Conservation (phyloP, 371 early-diverging fungal genomes). For the Apophysomyces elegans region DNA sequence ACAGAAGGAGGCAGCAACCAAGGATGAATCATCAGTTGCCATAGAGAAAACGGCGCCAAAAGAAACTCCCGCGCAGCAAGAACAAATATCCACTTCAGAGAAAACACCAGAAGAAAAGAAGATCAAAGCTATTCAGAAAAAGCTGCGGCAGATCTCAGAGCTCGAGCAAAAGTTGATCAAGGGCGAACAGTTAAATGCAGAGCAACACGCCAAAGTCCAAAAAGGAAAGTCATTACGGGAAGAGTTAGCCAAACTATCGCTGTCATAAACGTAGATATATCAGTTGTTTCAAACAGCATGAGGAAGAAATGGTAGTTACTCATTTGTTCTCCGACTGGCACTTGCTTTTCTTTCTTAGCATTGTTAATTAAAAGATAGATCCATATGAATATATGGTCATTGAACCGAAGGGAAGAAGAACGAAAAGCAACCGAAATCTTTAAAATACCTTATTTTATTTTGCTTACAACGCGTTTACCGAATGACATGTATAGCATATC, state of each 20-base stretch:
- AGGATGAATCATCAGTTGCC: not conserved
- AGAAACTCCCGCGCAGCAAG: not conserved
- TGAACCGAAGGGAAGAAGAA: too few species aligned
- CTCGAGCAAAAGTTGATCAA: conserved; percentile 24
- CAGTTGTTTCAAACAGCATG: too few species aligned
- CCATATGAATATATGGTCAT: too few species aligned
- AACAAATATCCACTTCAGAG: not conserved
- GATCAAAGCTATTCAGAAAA: conserved; percentile 28
- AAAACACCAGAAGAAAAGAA: conserved; percentile 22
- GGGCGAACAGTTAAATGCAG: conserved; percentile 24
- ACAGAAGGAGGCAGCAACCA: not conserved
- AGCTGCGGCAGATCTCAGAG: conserved; percentile 25
- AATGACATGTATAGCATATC: too few species aligned
- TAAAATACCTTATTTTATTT: too few species aligned
- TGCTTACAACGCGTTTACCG: too few species aligned
- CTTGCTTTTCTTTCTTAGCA: too few species aligned
- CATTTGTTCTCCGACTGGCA: too few species aligned
- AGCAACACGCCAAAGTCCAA: conserved; percentile 34
- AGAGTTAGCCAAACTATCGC: conserved; percentile 24
- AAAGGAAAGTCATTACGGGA: conserved; percentile 35
- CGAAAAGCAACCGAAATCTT: too few species aligned
- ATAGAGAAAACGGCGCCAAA: not conserved
- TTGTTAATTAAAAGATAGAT: too few species aligned
- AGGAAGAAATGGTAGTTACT: too few species aligned
- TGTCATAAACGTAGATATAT: not conserved